Evolutionary conservation across 148 eudicot species (phyloP).

Genomic region (Vaccinium darrowii): DNA sequence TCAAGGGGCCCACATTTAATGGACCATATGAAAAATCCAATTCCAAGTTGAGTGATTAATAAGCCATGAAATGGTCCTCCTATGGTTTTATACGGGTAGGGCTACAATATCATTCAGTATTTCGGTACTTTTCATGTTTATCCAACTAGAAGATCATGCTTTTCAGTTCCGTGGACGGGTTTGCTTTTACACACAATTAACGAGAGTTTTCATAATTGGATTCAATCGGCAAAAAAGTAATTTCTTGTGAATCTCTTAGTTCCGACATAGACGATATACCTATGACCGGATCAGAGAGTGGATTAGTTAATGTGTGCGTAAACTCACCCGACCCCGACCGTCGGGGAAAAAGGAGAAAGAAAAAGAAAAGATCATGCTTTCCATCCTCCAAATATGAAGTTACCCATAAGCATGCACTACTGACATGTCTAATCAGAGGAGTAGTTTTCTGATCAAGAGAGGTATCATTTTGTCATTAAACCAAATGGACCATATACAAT

Average conservation of each 20-base stretch:
- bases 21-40: conserved; percentile 24
- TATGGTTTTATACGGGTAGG: background rate
- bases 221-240: no score
- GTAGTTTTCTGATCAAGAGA: background rate
- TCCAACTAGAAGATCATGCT: background rate
- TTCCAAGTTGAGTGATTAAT: conserved; percentile 18
- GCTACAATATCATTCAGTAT: background rate
- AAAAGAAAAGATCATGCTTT: background rate
- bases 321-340: no score
- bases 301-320: no score
- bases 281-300: no score
- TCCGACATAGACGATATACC: no score
- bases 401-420: background rate
- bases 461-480: conserved; percentile 3
- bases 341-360: no score
- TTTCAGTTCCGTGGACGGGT: no score
- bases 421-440: conserved; percentile 10
- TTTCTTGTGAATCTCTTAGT: no score
- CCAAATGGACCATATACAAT: conserved; percentile 8
- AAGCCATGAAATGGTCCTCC: conserved; percentile 24
- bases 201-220: no score
- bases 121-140: background rate
- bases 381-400: conserved; percentile 1
- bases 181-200: no score
- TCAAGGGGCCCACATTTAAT: conserved; percentile 17